These are phyloP conservation scores for Fusarium solani-melongenae DNA, from an alignment of 2,329 filamentous ascomycete species.

Conservation along the genomic window DNA sequence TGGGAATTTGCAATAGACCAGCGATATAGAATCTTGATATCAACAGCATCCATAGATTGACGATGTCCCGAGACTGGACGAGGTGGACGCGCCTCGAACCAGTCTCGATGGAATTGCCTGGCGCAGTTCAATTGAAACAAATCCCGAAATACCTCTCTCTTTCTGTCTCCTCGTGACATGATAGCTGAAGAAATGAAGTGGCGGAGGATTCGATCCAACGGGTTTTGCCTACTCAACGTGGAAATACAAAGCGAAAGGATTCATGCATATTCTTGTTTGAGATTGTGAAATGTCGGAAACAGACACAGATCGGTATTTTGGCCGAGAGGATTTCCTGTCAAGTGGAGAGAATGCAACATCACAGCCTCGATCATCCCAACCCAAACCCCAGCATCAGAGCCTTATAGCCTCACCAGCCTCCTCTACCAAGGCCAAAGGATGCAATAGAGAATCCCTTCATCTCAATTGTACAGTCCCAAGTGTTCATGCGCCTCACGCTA, in stretches of 20 bases:
- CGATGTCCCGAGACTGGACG: background rate
- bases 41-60: conserved; percentile 35
- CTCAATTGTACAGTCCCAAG: background rate
- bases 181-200: background rate
- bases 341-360: background rate
- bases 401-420: background rate
- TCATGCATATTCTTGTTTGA: background rate
- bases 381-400: background rate
- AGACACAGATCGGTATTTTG: background rate
- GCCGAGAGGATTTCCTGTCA: background rate
- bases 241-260: background rate
- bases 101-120: conserved; percentile 29
- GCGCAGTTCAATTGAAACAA: conserved; percentile 38
- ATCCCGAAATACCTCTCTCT: conserved; percentile 13
- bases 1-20: conserved; percentile 35
- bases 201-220: background rate
- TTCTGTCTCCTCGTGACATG: background rate
- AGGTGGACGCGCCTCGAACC: background rate
- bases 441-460: background rate
- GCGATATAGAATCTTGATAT: conserved; percentile 40
- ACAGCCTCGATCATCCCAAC: background rate
- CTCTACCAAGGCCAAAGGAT: background rate
- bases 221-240: background rate
- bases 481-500: background rate
- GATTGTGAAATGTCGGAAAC: background rate